Percentiles rank a stretch among this genome's conserved stretches.
These are phyloP conservation scores for Angophora floribunda DNA, from an alignment of 345 rosid genomes.

Conservation along the genomic window DNA sequence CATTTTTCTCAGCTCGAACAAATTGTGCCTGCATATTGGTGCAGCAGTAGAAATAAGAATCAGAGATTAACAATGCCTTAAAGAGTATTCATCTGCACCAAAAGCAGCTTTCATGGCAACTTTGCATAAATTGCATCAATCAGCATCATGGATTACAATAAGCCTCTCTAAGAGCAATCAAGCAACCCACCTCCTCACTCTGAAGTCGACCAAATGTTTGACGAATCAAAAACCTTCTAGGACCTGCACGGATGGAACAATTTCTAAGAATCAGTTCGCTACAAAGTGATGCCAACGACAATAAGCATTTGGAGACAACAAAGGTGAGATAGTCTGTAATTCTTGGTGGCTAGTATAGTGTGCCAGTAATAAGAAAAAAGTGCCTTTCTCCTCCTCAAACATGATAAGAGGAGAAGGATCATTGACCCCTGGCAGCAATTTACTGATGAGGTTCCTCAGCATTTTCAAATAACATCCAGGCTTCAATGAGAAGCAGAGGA, in stretches of 20 bases:
- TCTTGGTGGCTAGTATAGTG: neutral
- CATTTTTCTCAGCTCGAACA: conserved; percentile 69
- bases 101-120: neutral
- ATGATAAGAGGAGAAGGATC: neutral
- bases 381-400: neutral
- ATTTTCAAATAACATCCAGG: neutral
- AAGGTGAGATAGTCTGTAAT: neutral
- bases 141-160: neutral
- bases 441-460: neutral
- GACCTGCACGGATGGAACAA: conserved; percentile 34
- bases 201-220: conserved; percentile 70
- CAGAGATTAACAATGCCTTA: neutral
- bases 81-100: neutral
- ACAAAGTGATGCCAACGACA: neutral
- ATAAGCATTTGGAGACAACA: neutral
- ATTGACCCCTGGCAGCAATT: neutral
- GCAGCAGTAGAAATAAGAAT: neutral
- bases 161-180: neutral
- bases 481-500: neutral
- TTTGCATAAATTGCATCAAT: neutral
- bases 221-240: conserved; percentile 75
- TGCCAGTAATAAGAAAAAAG: neutral
- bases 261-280: conserved; percentile 1
- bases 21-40: conserved; percentile 49
- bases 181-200: conserved; percentile 77